phyloP scores from a whole-genome alignment of 495 filamentous ascomycete genomes.

The Podospora pseudopauciseta region DNA sequence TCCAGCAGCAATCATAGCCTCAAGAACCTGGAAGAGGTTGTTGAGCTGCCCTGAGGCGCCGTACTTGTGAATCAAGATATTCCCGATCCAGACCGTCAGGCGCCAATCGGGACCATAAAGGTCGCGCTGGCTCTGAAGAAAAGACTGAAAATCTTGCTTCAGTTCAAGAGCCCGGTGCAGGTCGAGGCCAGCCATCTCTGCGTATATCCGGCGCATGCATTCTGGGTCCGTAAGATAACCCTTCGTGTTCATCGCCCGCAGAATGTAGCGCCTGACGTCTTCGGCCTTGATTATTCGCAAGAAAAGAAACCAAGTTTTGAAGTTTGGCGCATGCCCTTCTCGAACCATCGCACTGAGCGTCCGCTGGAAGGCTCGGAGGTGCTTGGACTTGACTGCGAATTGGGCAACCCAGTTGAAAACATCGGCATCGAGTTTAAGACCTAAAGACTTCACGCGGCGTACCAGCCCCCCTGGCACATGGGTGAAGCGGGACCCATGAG shows the following conservation, averaged over 20 bases:
- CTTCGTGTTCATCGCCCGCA: constrained; percentile 31
- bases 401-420: constrained; percentile 35
- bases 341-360: constrained; percentile 33
- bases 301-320: constrained; percentile 41
- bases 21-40: not conserved
- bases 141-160: constrained; percentile 20
- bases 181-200: constrained; percentile 34
- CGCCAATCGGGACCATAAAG: constrained; percentile 39
- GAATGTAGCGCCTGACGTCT: constrained; percentile 33
- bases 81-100: constrained; percentile 15
- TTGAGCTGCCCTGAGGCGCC: not conserved
- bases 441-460: constrained; percentile 17
- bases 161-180: constrained; percentile 29
- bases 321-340: constrained; percentile 27
- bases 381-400: constrained; percentile 27
- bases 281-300: constrained; percentile 38
- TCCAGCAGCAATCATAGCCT: not conserved
- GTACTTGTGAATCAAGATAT: not conserved
- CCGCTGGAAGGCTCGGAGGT: constrained; percentile 33
- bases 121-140: constrained; percentile 31
- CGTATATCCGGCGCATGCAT: constrained; percentile 25
- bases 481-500: constrained; percentile 9
- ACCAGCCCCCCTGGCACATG: constrained; percentile 25
- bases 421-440: constrained; percentile 31
- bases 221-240: constrained; percentile 25